A percentile compares a stretch with the other conserved stretches of the same genome.
phyloP scores from a whole-genome alignment of 2,329 filamentous ascomycete genomes.

The Zymoseptoria brevis region DNA sequence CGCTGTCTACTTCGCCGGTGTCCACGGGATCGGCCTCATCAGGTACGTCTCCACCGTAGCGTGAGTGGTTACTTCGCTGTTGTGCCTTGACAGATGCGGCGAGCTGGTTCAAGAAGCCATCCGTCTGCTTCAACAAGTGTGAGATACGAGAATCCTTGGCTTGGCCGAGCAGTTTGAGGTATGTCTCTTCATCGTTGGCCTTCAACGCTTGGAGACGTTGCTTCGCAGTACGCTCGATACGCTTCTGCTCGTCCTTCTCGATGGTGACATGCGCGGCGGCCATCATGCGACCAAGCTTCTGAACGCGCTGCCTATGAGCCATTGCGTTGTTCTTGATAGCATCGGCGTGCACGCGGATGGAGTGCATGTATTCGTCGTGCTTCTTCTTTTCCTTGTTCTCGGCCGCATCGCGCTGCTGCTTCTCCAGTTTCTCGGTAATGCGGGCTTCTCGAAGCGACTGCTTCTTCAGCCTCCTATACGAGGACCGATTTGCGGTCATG shows the following conservation, averaged over 20 bases:
- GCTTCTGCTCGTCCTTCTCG: conserved; percentile 98
- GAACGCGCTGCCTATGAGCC: conserved; percentile 63
- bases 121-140: conserved; percentile 90
- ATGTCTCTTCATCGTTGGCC: conserved; percentile 98
- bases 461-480: conserved; percentile 93
- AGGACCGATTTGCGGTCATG: conserved; percentile 89
- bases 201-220: conserved; percentile 98
- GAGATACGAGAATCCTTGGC: conserved; percentile 99
- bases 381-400: conserved; percentile 98
- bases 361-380: conserved; percentile 82
- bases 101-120: conserved; percentile 93
- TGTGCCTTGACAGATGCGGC: conserved; percentile 91
- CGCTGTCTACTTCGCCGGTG: conserved; percentile 60
- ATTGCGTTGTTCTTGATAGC: conserved; percentile 64
- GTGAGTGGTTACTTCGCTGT: conserved; percentile 64
- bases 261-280: conserved; percentile 85
- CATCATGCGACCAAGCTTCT: conserved; percentile 87
- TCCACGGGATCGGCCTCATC: conserved; percentile 59
- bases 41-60: conserved; percentile 57
- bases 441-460: conserved; percentile 90
- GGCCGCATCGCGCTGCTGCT: conserved; percentile 92
- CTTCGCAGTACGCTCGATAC: conserved; percentile 93
- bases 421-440: conserved; percentile 97
- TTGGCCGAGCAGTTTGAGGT: conserved; percentile 93
- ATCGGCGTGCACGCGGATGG: conserved; percentile 71